Base-by-base conservation (phyloP, 805 yeast species). In the Candida yuanshanica region DNA sequence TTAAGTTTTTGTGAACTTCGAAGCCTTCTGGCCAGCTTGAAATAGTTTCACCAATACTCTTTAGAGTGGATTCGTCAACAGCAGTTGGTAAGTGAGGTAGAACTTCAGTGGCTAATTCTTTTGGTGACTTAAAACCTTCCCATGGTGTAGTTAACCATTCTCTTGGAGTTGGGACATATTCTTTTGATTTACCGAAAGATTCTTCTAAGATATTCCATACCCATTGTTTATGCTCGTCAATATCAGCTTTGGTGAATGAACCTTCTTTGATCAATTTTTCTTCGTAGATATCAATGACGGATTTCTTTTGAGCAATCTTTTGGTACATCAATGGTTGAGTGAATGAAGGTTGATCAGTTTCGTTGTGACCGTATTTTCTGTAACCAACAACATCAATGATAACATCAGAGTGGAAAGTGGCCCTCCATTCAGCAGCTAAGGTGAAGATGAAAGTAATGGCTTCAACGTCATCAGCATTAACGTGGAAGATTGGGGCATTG, bases 81-180 rank as follows among this genome's bases (percentile, higher is more conserved):
- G 86, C 93, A 39, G 99, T 93, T 65, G 98, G 97, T 62, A 87
- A 79, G 64, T 93, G 97, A 35, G 98, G 97, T 62, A 93, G 75
- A 37, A 93, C 75, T 70, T 93, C 98, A 43, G 93, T 86, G 33
- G 97, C 96, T 57, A 93, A 78, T 69, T 90, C 98, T 67, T 81
- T 88, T 63, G 97, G 96, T 41, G 96, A 86, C 75, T 95, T 95
- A 76, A 93, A 93, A 53, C 88, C 96, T 68, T 90, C 96, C 99
- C 99, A 93, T 53, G 97, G 93, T 35, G 96, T 86, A 41, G 99
- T 86, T 58, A 93, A 77, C 99, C 99, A 93, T 71, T 91, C 97
- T 73, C 95, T 81, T 23, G 91, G 77, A 49, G 89, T 83, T 55
- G 97, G 95, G 57, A 76, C 77, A 70, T 89, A 88, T 45, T 88